Evolutionary conservation across 331 rosid species (phyloP).

Genomic region (Dryas integrifolia): DNA sequence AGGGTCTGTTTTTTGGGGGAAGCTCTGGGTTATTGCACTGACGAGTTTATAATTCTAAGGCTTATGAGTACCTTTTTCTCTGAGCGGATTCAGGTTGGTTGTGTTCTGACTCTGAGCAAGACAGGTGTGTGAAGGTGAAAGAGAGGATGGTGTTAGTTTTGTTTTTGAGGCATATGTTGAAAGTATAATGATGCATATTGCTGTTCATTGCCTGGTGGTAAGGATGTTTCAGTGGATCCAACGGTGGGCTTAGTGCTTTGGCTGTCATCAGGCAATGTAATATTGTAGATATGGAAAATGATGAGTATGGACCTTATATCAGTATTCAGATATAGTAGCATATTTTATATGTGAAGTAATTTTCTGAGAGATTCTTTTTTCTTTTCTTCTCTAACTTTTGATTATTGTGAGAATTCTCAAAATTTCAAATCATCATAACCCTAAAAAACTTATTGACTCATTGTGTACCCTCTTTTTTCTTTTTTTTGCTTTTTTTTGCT

Average conservation of each 20-base stretch:
- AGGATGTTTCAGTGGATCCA: not conserved
- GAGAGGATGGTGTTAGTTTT: not conserved
- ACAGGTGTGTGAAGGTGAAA: not conserved
- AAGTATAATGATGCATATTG: not conserved
- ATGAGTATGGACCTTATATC: not conserved
- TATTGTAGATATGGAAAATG: not conserved
- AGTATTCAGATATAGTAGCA: not conserved
- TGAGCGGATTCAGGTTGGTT: not conserved
- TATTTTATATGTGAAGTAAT: not conserved
- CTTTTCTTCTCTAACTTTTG: conserved; percentile 2
- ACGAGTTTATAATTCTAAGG: not conserved
- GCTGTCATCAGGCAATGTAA: not conserved
- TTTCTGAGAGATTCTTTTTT: not conserved
- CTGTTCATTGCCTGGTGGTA: conserved; percentile 7
- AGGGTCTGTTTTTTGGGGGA: not conserved
- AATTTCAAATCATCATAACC: not conserved
- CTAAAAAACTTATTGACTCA: not conserved
- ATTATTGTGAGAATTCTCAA: not conserved
- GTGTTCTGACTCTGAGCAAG: not conserved
- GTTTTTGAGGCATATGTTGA: not conserved
- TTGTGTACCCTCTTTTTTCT: not conserved
- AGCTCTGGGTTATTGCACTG: not conserved
- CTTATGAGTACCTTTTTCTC: not conserved
- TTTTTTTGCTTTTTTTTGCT: not conserved
- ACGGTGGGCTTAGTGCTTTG: not conserved